phyloP scores from a whole-genome alignment of 2,329 filamentous ascomycete species.

The Trichoderma atroviride region DNA sequence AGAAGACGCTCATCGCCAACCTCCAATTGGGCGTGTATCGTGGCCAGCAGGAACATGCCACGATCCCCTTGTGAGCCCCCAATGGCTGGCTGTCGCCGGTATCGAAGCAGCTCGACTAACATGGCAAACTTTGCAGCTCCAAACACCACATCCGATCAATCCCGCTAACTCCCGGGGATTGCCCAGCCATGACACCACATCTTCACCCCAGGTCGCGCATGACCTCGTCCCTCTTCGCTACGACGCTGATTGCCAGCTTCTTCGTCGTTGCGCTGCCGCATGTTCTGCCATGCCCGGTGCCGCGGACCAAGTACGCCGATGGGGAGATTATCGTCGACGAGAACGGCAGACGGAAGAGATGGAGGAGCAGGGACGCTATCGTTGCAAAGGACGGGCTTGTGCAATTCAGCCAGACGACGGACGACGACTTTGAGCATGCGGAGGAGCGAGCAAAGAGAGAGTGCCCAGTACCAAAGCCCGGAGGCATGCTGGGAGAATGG shows the following conservation, averaged over 20 bases:
- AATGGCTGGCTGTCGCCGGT: constrained; percentile 6
- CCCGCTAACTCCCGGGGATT: constrained; percentile 24
- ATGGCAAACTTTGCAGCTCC: background rate
- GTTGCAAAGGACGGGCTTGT: constrained; percentile 52
- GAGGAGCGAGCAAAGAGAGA: constrained; percentile 62
- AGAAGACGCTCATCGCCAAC: constrained; percentile 5
- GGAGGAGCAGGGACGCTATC: constrained; percentile 44
- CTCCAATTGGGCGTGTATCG: constrained; percentile 17
- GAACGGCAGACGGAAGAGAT: constrained; percentile 49
- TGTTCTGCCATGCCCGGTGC: constrained; percentile 86
- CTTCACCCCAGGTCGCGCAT: constrained; percentile 92
- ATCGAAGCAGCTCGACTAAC: background rate
- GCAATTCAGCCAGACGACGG: constrained; percentile 48
- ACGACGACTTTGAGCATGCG: constrained; percentile 40
- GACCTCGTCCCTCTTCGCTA: constrained; percentile 92
- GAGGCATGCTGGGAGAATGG: constrained; percentile 74
- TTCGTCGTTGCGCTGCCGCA: constrained; percentile 91
- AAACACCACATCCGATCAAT: constrained; percentile 5
- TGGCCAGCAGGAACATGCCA: constrained; percentile 29
- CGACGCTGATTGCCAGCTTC: constrained; percentile 87
- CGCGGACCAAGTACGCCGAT: constrained; percentile 74
- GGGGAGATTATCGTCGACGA: constrained; percentile 55
- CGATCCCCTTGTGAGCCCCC: constrained; percentile 29
- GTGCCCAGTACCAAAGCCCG: constrained; percentile 91
- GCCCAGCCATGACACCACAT: constrained; percentile 70